Percentiles rank a stretch among this genome's conserved stretches.
phyloP scores from a whole-genome alignment of 2,329 filamentous ascomycete genomes.

The Epichloe gansuensis region DNA sequence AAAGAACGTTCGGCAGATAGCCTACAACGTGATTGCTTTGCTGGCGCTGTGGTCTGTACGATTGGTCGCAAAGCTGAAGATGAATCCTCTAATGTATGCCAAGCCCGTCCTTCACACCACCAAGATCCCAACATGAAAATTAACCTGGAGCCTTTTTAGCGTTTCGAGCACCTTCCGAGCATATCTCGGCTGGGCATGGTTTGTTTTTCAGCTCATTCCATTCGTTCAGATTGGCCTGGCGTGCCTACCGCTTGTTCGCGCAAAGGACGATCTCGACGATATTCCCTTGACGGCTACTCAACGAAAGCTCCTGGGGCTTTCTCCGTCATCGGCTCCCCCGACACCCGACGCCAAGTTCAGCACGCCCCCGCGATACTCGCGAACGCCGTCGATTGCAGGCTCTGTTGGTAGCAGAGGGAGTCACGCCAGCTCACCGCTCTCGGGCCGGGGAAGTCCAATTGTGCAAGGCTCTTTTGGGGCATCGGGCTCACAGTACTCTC shows the following conservation, averaged over 20 bases:
- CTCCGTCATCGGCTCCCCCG: constrained; percentile 47
- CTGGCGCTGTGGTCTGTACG: constrained; percentile 25
- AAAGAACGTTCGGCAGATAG: constrained; percentile 56
- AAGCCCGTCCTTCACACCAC: too few species aligned
- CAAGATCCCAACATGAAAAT: background rate
- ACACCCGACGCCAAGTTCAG: constrained; percentile 59
- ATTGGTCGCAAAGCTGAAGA: constrained; percentile 21
- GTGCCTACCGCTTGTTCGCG: constrained; percentile 57
- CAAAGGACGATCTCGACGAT: constrained; percentile 67
- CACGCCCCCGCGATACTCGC: constrained; percentile 76
- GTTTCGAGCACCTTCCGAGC: constrained; percentile 18
- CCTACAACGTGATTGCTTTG: constrained; percentile 49
- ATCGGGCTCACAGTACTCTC: constrained; percentile 34
- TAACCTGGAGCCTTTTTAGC: constrained; percentile 13
- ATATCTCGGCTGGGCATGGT: constrained; percentile 32
- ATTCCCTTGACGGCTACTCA: constrained; percentile 71
- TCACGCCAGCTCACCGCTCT: constrained; percentile 44
- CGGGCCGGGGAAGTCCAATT: constrained; percentile 39
- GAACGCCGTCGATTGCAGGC: constrained; percentile 53
- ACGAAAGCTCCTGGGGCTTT: constrained; percentile 69
- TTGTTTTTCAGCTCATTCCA: constrained; percentile 41
- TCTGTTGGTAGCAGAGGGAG: constrained; percentile 49
- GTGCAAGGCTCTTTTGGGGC: constrained; percentile 18
- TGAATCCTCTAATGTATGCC: constrained; percentile 25
- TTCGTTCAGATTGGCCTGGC: constrained; percentile 60